Base-by-base conservation (phyloP, 345 rosid genomes). In the Salix dunnii region DNA sequence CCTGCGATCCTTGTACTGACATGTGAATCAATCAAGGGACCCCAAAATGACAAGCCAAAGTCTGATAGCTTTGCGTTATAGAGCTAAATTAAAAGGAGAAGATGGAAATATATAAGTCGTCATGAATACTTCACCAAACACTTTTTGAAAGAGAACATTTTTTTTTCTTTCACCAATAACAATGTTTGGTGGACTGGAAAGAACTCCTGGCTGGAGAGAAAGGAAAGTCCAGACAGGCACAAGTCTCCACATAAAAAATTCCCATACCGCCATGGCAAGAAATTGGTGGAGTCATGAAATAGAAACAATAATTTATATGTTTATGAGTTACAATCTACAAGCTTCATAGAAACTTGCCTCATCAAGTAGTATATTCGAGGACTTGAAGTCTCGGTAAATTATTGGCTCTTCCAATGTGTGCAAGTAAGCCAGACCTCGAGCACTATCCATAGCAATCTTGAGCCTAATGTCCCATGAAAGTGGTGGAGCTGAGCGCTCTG, bases 391-490 rank as follows among this genome's bases (percentile, higher is more conserved):
- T 28, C 63, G 51, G 21, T 49, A 71, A 46, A 46, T 71, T 17
- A 68, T 48, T 1, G 51, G 71, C 16, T 38, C n/a, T 21, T 68
- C 71, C 27, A 23, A 68, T 68, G 40, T 48, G 17, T 68, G 71
- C 27, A 68, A 48, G 33, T 36, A 68, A 28, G 71, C 55, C 43
- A 68, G 25, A 13, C 74, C 42, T 14, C n/a, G 30, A 9, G 63
- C 74, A 71, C 28, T 38, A 9, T 23, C 64, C 28, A 71, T 14
- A 8, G 61, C 61, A 31, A 49, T 49, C 27, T 46, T 46, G 27
- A 71, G 27, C 53, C 63, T 68, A 11, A 48, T 16, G 18, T 46
- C 23, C 71, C 55, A 68, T 68, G 71, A 48, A 68, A 68, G 71
- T 4, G 71, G 51, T 46, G 20, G 51, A 46, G 14, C 4, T 12